These are phyloP conservation scores for Boletus rubescentipes DNA, from an alignment of 768 basidiomycete genomes.

Conservation along the genomic window DNA sequence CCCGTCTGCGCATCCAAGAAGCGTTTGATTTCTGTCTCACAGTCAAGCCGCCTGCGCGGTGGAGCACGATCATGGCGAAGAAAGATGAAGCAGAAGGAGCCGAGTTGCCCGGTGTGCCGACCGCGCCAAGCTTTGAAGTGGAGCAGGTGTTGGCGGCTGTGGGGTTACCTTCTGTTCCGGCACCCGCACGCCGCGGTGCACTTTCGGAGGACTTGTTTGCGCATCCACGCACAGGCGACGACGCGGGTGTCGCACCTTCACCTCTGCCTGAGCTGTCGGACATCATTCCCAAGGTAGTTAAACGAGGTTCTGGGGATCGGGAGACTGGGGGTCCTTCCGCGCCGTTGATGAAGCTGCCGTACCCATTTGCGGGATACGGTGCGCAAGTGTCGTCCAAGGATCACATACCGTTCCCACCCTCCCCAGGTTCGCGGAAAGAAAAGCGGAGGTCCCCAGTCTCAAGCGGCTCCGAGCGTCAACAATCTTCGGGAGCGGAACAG, in stretches of 20 bases:
- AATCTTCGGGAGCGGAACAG: conserved; percentile 29
- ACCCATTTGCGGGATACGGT: conserved; percentile 67
- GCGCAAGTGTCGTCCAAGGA: conserved; percentile 62
- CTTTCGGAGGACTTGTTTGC: conserved; percentile 67
- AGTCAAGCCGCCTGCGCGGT: conserved; percentile 35
- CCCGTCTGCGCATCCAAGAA: conserved; percentile 69
- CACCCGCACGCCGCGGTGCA: conserved; percentile 56
- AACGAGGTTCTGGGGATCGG: conserved; percentile 48
- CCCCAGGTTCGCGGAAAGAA: conserved; percentile 45
- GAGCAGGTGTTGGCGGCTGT: conserved; percentile 59
- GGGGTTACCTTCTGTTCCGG: conserved; percentile 48
- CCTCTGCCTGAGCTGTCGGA: conserved; percentile 34
- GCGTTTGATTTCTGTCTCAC: conserved; percentile 80
- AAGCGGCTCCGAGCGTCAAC: conserved; percentile 32
- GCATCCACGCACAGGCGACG: conserved; percentile 37
- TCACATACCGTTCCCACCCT: conserved; percentile 77
- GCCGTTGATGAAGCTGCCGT: conserved; percentile 56
- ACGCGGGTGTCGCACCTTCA: conserved; percentile 21
- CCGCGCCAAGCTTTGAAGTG: conserved; percentile 44
- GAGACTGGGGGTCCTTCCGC: conserved; percentile 37
- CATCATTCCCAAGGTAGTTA: conserved; percentile 48
- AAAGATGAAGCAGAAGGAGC: conserved; percentile 28
- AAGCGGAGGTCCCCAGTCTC: conserved; percentile 31
- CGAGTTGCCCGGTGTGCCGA: conserved; percentile 28
- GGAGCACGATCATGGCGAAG: conserved; percentile 35